Evolutionary conservation across 208 protist genomes (phyloP), one percentile per base, ranked within the genome.

Genomic region (Trypanosoma mega): DNA sequence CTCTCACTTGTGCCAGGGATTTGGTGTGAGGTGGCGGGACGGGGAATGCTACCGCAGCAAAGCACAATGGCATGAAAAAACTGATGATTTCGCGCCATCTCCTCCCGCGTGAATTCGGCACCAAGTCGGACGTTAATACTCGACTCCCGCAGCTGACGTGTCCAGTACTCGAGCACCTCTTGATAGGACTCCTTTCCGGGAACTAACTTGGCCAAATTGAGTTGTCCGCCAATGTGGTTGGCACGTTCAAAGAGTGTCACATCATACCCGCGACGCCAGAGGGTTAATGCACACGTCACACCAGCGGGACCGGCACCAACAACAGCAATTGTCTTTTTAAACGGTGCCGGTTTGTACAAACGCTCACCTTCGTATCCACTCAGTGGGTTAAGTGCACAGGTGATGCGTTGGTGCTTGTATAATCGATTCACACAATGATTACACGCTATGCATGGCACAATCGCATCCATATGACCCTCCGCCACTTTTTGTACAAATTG

Each of bases 371-470:
- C 95, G 68, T 95, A 92, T 21, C 95, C 87, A 30, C 81, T 76
- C 61, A 87, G 75, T 14, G 96, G 92, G 68, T 98, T 98, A 34
- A 98, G 63, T 9, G 93, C 90, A 68, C 94, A 98, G 0, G 85
- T 93, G 18, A 93, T 72, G 30, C 84, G 76, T 62, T 96, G 85
- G 46, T 87, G 68, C 52, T 80, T 82, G 73, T 97, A 98, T 27
- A 95, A 74, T 12, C 94, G 85, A 63, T 97, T 92, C 6, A 98
- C 71, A 48, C 96, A 98, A 70, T 98, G 96, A 55, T 97, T 98
- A 74, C 96, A 98, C 11, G 75, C 96, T 56, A 98, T 98, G 74
- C 96, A 98, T 0, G 89, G 94, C 41, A 96, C 73, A 51, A 95
- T 96, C 41, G 89, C 79, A 5, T 83, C 77, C 14, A 54, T 72